Percentiles rank a stretch among this genome's conserved stretches.
phyloP scores from a whole-genome alignment of 805 yeast genomes.

The Candida argentea region DNA sequence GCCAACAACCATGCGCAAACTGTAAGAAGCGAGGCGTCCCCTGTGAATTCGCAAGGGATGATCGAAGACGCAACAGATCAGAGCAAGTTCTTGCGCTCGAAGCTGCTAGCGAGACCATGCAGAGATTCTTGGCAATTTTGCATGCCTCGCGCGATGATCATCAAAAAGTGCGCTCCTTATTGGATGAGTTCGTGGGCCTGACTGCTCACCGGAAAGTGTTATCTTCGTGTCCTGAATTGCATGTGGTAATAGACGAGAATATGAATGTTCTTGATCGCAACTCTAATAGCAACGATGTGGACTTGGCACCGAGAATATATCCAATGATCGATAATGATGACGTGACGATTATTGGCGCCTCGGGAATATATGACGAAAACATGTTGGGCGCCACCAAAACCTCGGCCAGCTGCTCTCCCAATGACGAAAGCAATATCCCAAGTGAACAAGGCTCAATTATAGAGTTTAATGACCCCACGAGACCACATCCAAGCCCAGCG shows the following conservation, averaged over 20 bases:
- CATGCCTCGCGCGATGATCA: background rate
- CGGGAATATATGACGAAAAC: background rate
- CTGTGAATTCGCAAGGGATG: conserved; percentile 1
- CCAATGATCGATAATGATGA: background rate
- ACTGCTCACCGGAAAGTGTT: background rate
- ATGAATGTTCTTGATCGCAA: background rate
- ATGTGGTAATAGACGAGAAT: background rate
- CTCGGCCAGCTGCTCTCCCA: too few species aligned
- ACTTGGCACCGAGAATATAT: background rate
- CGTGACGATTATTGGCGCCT: background rate
- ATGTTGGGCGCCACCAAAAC: background rate
- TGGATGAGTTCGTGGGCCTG: background rate
- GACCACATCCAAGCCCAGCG: background rate
- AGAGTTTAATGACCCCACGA: too few species aligned
- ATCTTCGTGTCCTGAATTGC: background rate
- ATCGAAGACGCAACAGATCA: background rate
- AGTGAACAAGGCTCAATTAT: too few species aligned
- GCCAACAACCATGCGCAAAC: background rate
- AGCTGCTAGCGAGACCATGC: background rate
- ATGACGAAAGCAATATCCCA: too few species aligned
- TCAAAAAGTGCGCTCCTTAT: background rate
- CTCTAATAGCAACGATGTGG: background rate
- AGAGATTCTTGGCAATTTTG: background rate
- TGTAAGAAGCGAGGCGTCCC: background rate
- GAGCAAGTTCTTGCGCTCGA: background rate